Evolutionary conservation across 495 filamentous ascomycete genomes (phyloP).

Genomic region (Penicillium maclennaniae): DNA sequence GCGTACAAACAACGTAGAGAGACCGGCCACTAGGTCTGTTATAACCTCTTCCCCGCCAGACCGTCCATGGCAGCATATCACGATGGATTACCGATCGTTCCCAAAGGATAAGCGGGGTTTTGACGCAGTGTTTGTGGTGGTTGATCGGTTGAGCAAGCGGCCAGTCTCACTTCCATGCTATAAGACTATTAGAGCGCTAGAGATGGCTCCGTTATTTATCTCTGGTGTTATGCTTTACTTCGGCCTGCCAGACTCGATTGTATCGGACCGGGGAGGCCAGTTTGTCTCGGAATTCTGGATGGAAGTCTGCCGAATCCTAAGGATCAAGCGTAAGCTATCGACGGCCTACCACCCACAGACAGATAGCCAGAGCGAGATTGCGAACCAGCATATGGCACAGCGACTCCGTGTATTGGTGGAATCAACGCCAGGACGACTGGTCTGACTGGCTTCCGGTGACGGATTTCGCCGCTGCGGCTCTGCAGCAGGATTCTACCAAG

Average conservation of each 20-base stretch:
- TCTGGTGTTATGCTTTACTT: not conserved
- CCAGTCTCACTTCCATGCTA: not conserved
- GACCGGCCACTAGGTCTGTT: not conserved
- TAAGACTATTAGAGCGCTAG: too few relatives aligned
- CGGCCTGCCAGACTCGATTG: constrained; percentile 11
- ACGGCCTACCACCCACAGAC: constrained; percentile 19
- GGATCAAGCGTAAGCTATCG: constrained; percentile 11
- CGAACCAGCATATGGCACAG: constrained; percentile 4
- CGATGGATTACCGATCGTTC: too few relatives aligned
- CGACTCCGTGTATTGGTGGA: constrained; percentile 2
- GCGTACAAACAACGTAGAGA: constrained; percentile 1
- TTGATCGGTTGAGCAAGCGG: not conserved
- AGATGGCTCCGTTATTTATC: not conserved
- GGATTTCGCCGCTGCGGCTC: not conserved
- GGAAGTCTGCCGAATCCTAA: constrained; percentile 10
- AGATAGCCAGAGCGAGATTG: constrained; percentile 9
- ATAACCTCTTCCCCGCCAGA: too few relatives aligned
- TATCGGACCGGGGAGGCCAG: constrained; percentile 18
- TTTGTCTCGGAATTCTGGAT: constrained; percentile 16
- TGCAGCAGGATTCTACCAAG: not conserved
- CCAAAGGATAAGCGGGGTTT: not conserved
- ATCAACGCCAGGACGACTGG: constrained; percentile 9
- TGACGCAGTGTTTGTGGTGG: not conserved
- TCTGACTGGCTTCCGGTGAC: constrained; percentile 2
- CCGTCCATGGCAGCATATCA: constrained; percentile 1